Evolutionary conservation across 2,329 filamentous ascomycete genomes (phyloP), one percentile per base, ranked within the genome.

Genomic region (Aureobasidium sp.): DNA sequence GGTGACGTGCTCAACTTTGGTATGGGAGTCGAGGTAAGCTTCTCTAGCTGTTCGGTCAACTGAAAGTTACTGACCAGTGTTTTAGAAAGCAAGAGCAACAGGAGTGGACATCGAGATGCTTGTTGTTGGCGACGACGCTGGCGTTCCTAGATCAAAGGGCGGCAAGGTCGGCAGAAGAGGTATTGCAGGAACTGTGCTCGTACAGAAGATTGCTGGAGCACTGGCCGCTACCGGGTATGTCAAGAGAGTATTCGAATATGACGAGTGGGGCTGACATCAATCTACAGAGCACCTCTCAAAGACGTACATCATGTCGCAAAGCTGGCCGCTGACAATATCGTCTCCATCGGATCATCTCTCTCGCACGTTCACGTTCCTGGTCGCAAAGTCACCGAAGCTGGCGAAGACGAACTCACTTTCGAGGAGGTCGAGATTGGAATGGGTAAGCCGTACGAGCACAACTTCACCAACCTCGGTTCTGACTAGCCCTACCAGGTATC

Each of bases 361-460:
- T 87, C 89, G 66, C 92, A 96, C 72, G 92, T 97, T n/a, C 93
- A 97, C 71, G 90, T 97, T 0, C 93, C 93, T 0, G 92, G 93
- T 4, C 82, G 91, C 64, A 82, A 78, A 1, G 71, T 78, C 7
- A 74, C 77, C 0, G 82, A 84, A 66, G 70, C 74, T 14, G 80
- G 79, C 47, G 78, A 78, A 12, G 82, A 85, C 27, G 85, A 85
- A 45, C 74, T 93, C 62, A 79, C 76, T 50, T 73, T 79, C 17
- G 80, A 79, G 22, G 83, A 87, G 68, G 78, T 87, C 24, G 85
- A 89, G 73, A 78, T 88, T 65, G 87, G 87, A 1, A 89, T 89
- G 86, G 87, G 87, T 64, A 42, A 15, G 63, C 24, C 15, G 14
- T 15, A 33, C n/a, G 7, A 49, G 31, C 35, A 29, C 15, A 19